A percentile compares a stretch with the other conserved stretches of the same genome.
Evolutionary conservation across 345 rosid species (phyloP).

Genomic region (Iberis pinnata): DNA sequence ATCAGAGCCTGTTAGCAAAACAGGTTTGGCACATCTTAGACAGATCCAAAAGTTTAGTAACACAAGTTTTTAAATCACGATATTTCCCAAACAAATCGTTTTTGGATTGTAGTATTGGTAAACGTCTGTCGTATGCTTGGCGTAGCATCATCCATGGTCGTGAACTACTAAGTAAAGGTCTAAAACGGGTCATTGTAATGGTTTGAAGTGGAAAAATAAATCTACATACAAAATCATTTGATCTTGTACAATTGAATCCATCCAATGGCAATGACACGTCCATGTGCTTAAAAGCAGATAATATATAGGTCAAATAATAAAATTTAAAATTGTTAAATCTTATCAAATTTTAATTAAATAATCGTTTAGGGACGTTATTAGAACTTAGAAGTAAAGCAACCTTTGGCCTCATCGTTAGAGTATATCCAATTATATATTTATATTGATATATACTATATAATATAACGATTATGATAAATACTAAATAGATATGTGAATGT

Average conservation of each 20-base stretch:
- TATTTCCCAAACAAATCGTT: too few species aligned
- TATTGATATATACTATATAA: background rate
- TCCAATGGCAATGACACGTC: conserved; percentile 27
- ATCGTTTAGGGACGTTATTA: conserved; percentile 26
- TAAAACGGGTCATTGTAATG: too few species aligned
- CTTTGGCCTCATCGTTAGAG: conserved; percentile 29
- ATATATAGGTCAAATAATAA: background rate
- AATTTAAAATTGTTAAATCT: background rate
- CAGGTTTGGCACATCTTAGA: too few species aligned
- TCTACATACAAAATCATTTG: background rate
- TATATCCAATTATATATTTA: too few species aligned
- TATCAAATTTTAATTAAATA: background rate
- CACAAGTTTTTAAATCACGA: too few species aligned
- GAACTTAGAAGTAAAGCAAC: conserved; percentile 28
- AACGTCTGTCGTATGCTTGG: too few species aligned
- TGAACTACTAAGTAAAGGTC: too few species aligned
- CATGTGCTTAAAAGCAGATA: conserved; percentile 13
- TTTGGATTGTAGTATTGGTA: too few species aligned
- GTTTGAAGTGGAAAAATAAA: too few species aligned
- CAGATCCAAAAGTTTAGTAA: too few species aligned
- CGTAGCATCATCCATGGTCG: too few species aligned
- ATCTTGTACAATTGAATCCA: conserved; percentile 8
- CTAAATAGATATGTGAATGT: background rate
- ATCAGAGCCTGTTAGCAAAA: too few species aligned
- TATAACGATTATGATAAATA: conserved; percentile 6